Evolutionary conservation across 148 eudicot species (phyloP), one percentile per base, ranked within the genome.

Genomic region (Oxyria digyna): DNA sequence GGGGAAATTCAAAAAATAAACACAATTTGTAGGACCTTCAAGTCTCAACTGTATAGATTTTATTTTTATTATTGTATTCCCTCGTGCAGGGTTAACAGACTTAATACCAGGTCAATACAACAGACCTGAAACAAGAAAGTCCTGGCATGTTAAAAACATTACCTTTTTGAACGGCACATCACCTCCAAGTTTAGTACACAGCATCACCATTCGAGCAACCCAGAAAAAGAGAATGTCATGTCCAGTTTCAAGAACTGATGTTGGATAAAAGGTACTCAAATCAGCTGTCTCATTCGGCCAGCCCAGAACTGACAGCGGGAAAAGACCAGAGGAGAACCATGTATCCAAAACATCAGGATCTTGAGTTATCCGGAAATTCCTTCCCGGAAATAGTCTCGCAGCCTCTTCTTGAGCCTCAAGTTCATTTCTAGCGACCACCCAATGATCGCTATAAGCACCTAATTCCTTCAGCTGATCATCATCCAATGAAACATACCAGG

Each of bases 151-250:
- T 14, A 29, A 29, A 52, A 59, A 59, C 8, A 33, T 74, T 74
- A 94, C 98, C 91, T 88, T 90, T 75, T 64, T 78, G 70, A 94
- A 94, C 26, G 97, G 98, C 49, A 94, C 85, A 69, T 90, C 85
- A 62, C 97, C 96, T 69, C 91, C 89, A 63, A 94, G 85, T 76
- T 85, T 94, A 69, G 70, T 82, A 64, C 96, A 89, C 69, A 90
- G 42, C 98, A 94, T 94, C 43, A 90, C 98, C 98, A 94, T 94
- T 33, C 96, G 92, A 24, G 98, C 97, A 69, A 90, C 98, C 97
- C 98, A 88, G 75, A 94, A 94, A 42, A 94, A 94, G 17, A 94
- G 89, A 75, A 94, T 94, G 74, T 94, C 98, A 69, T 90, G 98
- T 32, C 98, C 98, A 57, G 97, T 94, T 85, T 94, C 98, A 69